Base-by-base conservation (phyloP, 805 yeast genomes). In the Metschnikowia santaceciliae region DNA sequence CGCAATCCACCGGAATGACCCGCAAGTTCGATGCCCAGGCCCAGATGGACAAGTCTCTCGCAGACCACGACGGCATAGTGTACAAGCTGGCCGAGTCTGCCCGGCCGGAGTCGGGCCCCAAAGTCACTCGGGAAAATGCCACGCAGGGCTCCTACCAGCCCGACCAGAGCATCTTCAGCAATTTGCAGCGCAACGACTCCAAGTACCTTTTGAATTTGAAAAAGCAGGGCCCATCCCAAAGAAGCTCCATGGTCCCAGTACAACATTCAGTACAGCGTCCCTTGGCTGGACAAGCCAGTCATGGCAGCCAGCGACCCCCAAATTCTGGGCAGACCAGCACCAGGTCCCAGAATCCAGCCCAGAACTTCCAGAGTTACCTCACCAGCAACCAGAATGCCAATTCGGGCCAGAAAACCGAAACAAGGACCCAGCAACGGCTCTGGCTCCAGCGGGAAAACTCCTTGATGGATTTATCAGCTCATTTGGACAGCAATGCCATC, bases 361-460 rank as follows among this genome's bases (percentile, higher is more conserved):
- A 52, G 26, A 52, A 58, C 53, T 77, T 78, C 56, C 64, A 71
- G 10, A 69, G 72, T 38, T 75, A 72, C 61, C 59, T 78, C 49
- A 46, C 42, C 22, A 38, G 46, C 35, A 47, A 45, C 46, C 42
- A 46, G 40, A 42, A 35, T 15, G 39, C 47, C 11, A 39, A 45
- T 32, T 32, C 32, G 19, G 51, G 52, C 34, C 49, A 52, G 19
- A 53, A 53, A 19, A 37, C 45, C 30, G 88, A 83, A 53, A 82
- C 88, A 1, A 75, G 96, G 68, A 88, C 96, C 0, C 96, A 89
- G 62, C 94, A 87, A 62, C 79, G 84, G 54, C 75, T 90, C 47
- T 88, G 96, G 96, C 70, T 89, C 33, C 96, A 87, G 64, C 74
- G 92, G 56, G 92, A 87, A 57, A 84, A 81, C 59, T 82, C 88